A percentile compares a stretch with the other conserved stretches of the same genome.
These are phyloP conservation scores for Emergomyces africanus DNA, from an alignment of 2,329 filamentous ascomycete genomes.

Conservation along the genomic window DNA sequence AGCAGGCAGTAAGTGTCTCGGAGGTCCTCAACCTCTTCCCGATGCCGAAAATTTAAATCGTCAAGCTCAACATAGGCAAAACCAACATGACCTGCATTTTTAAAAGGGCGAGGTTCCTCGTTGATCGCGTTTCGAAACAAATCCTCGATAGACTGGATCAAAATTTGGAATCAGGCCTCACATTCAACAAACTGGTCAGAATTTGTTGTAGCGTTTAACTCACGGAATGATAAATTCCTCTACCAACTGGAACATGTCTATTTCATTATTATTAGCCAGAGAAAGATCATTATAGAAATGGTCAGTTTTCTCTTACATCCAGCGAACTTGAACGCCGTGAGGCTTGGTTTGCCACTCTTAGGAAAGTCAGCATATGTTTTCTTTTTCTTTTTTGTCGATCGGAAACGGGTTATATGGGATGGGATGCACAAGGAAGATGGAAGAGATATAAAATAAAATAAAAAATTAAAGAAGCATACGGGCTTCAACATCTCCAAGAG, in stretches of 20 bases:
- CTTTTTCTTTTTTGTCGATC: neutral
- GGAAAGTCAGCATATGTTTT: neutral
- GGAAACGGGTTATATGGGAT: neutral
- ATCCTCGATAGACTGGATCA: neutral
- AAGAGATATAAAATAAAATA: neutral
- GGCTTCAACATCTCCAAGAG: conserved; percentile 1
- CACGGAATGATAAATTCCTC: conserved; percentile 1
- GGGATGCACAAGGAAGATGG: neutral
- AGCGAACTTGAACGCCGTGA: neutral
- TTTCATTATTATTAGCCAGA: neutral
- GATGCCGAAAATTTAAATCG: conserved; percentile 1
- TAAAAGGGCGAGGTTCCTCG: neutral
- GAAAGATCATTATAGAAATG: neutral
- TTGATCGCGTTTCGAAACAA: neutral
- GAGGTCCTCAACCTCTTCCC: neutral
- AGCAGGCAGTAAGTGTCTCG: conserved; percentile 2
- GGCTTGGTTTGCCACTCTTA: conserved; percentile 1
- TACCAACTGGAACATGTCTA: conserved; percentile 1
- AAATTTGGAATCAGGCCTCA: neutral
- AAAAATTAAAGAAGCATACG: neutral
- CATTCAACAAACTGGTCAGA: neutral
- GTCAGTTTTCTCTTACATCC: neutral
- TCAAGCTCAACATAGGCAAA: conserved; percentile 1
- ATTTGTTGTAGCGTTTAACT: neutral
- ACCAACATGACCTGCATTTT: neutral